phyloP scores from a whole-genome alignment of 176 grass and related monocot genomes.

The Oryza officinalis region DNA sequence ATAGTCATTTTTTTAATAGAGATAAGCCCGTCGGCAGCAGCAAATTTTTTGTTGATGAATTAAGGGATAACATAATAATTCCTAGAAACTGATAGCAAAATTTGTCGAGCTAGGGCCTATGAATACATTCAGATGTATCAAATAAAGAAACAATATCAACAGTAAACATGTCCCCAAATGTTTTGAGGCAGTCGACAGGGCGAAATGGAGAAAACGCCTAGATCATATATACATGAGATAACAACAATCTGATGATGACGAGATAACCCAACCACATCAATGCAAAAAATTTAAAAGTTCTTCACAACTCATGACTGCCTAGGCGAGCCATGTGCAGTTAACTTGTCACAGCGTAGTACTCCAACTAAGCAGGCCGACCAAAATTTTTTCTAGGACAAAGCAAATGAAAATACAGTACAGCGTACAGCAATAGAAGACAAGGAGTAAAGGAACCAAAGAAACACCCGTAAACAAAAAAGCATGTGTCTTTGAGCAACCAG shows the following conservation, averaged over 20 bases:
- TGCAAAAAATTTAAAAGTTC: constrained; percentile 5
- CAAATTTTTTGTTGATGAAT: background rate
- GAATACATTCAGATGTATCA: background rate
- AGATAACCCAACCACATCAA: constrained; percentile 40
- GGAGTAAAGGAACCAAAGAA: constrained; percentile 12
- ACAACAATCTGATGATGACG: constrained; percentile 47
- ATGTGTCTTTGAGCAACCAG: background rate
- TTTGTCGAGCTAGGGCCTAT: background rate
- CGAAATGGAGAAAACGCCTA: constrained; percentile 39
- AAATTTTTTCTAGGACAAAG: constrained; percentile 12
- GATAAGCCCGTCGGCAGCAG: too few relatives aligned
- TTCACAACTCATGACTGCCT: constrained; percentile 7
- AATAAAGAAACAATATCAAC: constrained; percentile 47
- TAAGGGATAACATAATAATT: background rate
- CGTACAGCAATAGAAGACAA: constrained; percentile 18
- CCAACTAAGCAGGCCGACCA: constrained; percentile 11
- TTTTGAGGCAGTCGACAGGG: constrained; percentile 40
- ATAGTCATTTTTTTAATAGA: background rate
- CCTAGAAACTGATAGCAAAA: background rate
- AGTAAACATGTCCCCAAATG: constrained; percentile 28
- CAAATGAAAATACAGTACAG: constrained; percentile 16
- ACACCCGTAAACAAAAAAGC: constrained; percentile 24
- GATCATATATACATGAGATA: constrained; percentile 58
- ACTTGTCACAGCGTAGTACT: background rate
- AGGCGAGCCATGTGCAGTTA: constrained; percentile 11